Evolutionary conservation across 2,329 filamentous ascomycete genomes (phyloP).

Genomic region (Dryadomyces sulphureus): DNA sequence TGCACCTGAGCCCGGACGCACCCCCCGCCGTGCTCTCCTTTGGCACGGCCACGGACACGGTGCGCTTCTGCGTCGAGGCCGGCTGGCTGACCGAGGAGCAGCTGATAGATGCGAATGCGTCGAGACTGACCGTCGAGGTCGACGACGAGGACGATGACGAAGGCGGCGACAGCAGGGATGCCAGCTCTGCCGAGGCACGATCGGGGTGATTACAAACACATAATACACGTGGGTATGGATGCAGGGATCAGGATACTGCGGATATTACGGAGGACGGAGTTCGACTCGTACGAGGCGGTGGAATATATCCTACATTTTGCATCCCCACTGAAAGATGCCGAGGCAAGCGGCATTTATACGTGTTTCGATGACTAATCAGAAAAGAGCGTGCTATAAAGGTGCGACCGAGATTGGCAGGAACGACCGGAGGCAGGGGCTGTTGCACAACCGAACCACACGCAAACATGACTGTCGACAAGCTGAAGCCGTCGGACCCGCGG

Average conservation of each 20-base stretch:
- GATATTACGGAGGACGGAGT: too few species aligned
- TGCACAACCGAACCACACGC: not conserved
- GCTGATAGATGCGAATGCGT: conserved; percentile 26
- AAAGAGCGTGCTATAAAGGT: too few species aligned
- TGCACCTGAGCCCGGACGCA: conserved; percentile 36
- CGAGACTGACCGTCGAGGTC: not conserved
- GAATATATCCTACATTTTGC: too few species aligned
- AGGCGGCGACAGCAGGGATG: conserved; percentile 16
- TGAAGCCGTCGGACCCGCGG: conserved; percentile 50
- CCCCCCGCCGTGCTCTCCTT: conserved; percentile 33
- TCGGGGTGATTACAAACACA: too few species aligned
- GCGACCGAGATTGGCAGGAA: too few species aligned
- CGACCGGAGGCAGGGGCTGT: too few species aligned
- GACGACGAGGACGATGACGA: conserved; percentile 30
- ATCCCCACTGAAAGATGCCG: too few species aligned
- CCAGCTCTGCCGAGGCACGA: too few species aligned
- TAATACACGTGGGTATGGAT: too few species aligned
- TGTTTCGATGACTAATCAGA: too few species aligned
- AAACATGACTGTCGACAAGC: conserved; percentile 24
- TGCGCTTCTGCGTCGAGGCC: conserved; percentile 40
- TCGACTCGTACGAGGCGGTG: not conserved
- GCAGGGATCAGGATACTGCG: too few species aligned
- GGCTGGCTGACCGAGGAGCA: conserved; percentile 42
- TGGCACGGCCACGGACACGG: conserved; percentile 38
- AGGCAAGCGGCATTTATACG: too few species aligned